These are phyloP conservation scores for Podospora comata DNA, from an alignment of 495 filamentous ascomycete genomes.

Conservation along the genomic window DNA sequence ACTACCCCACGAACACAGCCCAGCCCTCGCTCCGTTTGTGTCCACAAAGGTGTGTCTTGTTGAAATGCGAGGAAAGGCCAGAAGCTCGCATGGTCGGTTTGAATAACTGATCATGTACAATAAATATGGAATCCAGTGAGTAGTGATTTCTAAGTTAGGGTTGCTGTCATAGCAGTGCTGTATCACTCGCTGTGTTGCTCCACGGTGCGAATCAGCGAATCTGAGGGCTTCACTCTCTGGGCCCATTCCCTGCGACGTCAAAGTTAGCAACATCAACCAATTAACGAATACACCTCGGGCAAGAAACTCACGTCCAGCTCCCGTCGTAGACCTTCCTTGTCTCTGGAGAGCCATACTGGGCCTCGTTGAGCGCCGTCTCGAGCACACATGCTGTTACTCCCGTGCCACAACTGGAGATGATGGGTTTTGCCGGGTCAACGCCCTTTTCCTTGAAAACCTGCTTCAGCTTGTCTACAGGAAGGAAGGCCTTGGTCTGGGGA, in stretches of 20 bases:
- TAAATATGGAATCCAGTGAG: neutral
- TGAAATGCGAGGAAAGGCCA: neutral
- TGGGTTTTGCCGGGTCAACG: constrained; percentile 74
- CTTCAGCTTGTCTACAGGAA: constrained; percentile 66
- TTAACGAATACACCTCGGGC: neutral
- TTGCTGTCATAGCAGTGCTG: neutral
- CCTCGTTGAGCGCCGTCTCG: constrained; percentile 79
- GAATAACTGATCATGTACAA: neutral
- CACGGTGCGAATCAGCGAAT: constrained; percentile 38
- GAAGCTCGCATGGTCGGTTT: neutral
- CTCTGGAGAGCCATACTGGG: constrained; percentile 65
- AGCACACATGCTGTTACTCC: constrained; percentile 93
- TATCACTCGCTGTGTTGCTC: neutral
- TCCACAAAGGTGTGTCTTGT: neutral
- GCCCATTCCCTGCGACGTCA: constrained; percentile 64
- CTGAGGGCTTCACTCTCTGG: constrained; percentile 50
- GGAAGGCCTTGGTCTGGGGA: constrained; percentile 73
- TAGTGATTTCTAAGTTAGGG: neutral
- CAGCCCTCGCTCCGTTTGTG: neutral
- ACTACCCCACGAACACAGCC: neutral
- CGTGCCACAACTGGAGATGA: constrained; percentile 88
- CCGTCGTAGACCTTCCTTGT: constrained; percentile 86
- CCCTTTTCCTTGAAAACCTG: constrained; percentile 74
- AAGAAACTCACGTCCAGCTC: constrained; percentile 90
- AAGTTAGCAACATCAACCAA: constrained; percentile 15